phyloP scores from a whole-genome alignment of 2,329 filamentous ascomycete genomes.

The Epichloe sp. region DNA sequence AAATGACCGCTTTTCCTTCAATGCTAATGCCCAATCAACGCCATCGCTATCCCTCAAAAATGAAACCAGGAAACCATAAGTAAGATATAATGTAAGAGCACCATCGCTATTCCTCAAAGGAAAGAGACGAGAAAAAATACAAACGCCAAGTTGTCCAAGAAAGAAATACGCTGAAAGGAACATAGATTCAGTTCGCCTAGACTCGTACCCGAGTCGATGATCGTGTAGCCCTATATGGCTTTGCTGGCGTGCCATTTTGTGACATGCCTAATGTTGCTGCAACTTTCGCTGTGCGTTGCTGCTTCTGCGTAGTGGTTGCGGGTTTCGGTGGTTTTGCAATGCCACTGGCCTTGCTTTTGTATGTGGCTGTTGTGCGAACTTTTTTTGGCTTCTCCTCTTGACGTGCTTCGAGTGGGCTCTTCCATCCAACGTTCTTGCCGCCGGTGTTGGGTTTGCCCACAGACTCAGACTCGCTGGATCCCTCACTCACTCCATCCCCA shows the following conservation, averaged over 20 bases:
- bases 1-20: neutral
- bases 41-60: conserved; percentile 3
- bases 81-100: neutral
- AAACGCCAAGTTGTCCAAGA: neutral
- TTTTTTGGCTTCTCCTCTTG: conserved; percentile 13
- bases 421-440: conserved; percentile 22
- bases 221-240: conserved; percentile 18
- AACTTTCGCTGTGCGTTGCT: conserved; percentile 16
- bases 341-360: conserved; percentile 12
- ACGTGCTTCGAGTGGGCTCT: conserved; percentile 17
- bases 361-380: conserved; percentile 10
- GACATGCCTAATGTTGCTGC: conserved; percentile 21
- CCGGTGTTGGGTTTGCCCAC: conserved; percentile 6
- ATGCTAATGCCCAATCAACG: neutral
- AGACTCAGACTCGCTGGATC: neutral
- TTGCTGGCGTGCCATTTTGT: conserved; percentile 22
- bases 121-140: neutral
- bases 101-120: neutral
- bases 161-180: neutral
- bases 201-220: conserved; percentile 9
- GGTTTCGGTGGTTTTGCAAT: conserved; percentile 17
- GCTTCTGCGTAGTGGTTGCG: conserved; percentile 10
- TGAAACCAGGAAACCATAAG: neutral
- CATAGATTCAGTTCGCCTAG: neutral
- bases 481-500: conserved; percentile 7